phyloP scores from a whole-genome alignment of 2,329 filamentous ascomycete species.

The Westerdykella sp. region DNA sequence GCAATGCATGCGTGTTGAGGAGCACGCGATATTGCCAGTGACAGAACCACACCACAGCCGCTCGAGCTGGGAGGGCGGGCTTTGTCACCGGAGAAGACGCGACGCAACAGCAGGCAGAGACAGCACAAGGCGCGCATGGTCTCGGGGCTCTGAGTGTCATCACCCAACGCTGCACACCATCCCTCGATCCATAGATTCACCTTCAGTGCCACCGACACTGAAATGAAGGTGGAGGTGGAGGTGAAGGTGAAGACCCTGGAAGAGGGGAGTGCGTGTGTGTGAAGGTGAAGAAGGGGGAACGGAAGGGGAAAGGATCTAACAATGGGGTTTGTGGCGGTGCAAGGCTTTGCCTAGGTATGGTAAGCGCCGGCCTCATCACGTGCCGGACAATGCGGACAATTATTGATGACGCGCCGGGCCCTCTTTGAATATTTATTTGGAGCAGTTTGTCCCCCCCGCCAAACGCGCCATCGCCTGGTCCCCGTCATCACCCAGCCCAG shows the following conservation, averaged over 20 bases:
- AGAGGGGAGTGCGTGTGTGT: too few species aligned
- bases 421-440: too few species aligned
- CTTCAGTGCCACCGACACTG: background rate
- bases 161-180: conserved; percentile 19
- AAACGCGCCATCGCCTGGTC: background rate
- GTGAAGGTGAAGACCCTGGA: conserved; percentile 3
- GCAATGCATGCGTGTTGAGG: conserved; percentile 8
- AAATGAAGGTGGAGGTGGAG: conserved; percentile 1
- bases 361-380: too few species aligned
- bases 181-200: background rate
- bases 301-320: too few species aligned
- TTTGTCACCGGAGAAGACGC: conserved; percentile 13
- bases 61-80: conserved; percentile 18
- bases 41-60: conserved; percentile 17
- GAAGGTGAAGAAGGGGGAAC: too few species aligned
- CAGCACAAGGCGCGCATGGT: background rate
- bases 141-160: conserved; percentile 16
- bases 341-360: too few species aligned
- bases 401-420: too few species aligned
- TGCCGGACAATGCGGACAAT: too few species aligned
- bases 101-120: background rate
- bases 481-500: background rate
- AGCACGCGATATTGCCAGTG: conserved; percentile 3
- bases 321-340: too few species aligned
- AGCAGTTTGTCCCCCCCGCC: too few species aligned